Conservation (phyloP, 495 filamentous ascomycete species). For the Podospora fimiseda region DNA sequence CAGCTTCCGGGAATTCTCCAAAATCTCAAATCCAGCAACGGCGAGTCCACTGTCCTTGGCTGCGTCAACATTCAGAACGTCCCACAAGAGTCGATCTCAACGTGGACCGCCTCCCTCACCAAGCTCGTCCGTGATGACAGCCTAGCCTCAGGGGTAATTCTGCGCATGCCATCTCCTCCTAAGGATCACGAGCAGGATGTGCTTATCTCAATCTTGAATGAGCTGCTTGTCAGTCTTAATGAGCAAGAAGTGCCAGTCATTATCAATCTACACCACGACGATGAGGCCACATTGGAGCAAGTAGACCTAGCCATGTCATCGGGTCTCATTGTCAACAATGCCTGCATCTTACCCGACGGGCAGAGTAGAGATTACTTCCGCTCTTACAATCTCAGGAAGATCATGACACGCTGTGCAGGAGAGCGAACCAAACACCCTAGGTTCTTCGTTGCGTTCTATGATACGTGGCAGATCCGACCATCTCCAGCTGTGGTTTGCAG, state of each 20-base stretch:
- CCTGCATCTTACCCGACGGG: slow-evolving; percentile 42
- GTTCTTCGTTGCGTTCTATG: slow-evolving; percentile 23
- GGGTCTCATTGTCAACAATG: slow-evolving; percentile 45
- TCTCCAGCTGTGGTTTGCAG: slow-evolving; percentile 19
- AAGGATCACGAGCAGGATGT: background rate
- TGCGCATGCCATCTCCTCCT: background rate
- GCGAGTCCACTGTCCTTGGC: background rate
- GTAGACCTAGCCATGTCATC: slow-evolving; percentile 10
- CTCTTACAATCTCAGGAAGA: slow-evolving; percentile 33
- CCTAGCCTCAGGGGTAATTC: background rate
- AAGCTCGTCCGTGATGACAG: background rate
- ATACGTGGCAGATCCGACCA: slow-evolving; percentile 16
- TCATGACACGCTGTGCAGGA: slow-evolving; percentile 24
- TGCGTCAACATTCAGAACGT: background rate
- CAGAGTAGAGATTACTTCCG: slow-evolving; percentile 48
- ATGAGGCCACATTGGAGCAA: background rate
- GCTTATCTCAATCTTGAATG: background rate
- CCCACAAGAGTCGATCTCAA: background rate
- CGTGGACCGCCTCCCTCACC: background rate
- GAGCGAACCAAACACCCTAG: slow-evolving; percentile 10
- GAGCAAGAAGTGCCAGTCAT: slow-evolving; percentile 8
- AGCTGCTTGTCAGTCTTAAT: slow-evolving; percentile 8
- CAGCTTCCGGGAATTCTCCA: background rate
- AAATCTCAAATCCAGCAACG: background rate
- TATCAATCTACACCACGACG: slow-evolving; percentile 10